phyloP scores from a whole-genome alignment of 176 grass and related monocot genomes.

The Ampelocalamus luodianensis region DNA sequence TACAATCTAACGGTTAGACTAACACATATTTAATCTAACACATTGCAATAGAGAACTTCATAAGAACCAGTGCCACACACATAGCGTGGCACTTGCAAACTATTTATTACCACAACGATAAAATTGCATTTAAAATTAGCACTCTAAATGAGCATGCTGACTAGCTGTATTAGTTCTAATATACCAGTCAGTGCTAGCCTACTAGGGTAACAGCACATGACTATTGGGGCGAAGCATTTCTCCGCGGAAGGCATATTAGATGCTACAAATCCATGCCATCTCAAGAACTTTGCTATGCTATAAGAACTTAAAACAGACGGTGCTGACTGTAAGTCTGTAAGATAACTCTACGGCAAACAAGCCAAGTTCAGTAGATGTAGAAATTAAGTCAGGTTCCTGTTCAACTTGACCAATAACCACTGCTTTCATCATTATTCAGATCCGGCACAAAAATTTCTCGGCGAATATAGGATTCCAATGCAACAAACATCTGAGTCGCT shows the following conservation, averaged over 20 bases:
- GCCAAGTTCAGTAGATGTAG: background rate
- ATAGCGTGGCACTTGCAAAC: background rate
- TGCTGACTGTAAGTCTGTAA: background rate
- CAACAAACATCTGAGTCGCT: slow-evolving; percentile 36
- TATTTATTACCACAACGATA: background rate
- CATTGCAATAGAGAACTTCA: background rate
- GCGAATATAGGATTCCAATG: background rate
- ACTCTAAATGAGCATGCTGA: background rate
- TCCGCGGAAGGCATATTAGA: background rate
- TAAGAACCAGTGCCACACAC: background rate
- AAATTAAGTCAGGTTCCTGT: background rate
- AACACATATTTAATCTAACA: slow-evolving; percentile 21
- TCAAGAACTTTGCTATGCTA: slow-evolving; percentile 4
- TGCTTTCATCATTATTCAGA: background rate
- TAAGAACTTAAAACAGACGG: background rate
- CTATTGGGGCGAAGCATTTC: background rate
- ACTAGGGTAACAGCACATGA: background rate
- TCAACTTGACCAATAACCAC: slow-evolving; percentile 3
- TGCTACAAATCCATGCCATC: slow-evolving; percentile 13
- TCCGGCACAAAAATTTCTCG: background rate
- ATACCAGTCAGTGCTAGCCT: background rate
- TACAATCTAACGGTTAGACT: slow-evolving; percentile 14
- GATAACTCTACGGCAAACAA: background rate
- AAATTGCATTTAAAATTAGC: background rate
- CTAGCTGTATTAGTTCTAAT: slow-evolving; percentile 6